Base-by-base conservation (phyloP, 768 basidiomycete species). In the Astraeus odoratus region DNA sequence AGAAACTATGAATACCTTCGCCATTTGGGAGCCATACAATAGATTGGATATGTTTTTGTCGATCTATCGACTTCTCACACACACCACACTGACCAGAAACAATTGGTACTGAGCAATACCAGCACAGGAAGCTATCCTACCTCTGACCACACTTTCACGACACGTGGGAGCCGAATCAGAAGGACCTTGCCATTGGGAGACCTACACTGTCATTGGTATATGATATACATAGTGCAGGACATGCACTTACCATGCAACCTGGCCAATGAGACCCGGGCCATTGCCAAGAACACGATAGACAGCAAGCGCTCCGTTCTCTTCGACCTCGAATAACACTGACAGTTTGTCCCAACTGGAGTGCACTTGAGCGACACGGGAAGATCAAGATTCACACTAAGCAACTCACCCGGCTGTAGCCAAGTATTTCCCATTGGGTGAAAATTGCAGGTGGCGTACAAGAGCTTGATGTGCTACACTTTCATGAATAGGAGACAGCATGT, bases 381-480 rank as follows among this genome's bases (percentile, higher is more conserved):
- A 25, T 38, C 8, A 33, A 48, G 45, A 27, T 24, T 38, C n/a
- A n/a, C 12, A 37, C n/a, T n/a, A n/a, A n/a, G n/a, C n/a, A 50
- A n/a, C 63, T 25, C 45, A 70, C 67, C 75, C 75, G 24, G 77
- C 75, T 1, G 77, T 77, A 3, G 77, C 76, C 49, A 77, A 51
- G 53, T 69, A 75, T 51, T 68, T 67, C 29, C 76, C 76, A 51
- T 75, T 70, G 3, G 76, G 77, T 12, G 77, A 77, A 56, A 77
- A 77, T 47, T 78, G 74, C 37, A 77, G 55, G 51, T 77, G 74
- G 36, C 75, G 59, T 16, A 77, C 76, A 20, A 78, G 67, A 6
- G 76, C 77, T 34, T 64, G 61, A 43, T 77, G 76, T 16, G 70
- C 68, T 16, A 57, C 65, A 39, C 72, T 52, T 40, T 69, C 70